phyloP scores from a whole-genome alignment of 2,329 filamentous ascomycete species.

The Arachnomyces sp. region DNA sequence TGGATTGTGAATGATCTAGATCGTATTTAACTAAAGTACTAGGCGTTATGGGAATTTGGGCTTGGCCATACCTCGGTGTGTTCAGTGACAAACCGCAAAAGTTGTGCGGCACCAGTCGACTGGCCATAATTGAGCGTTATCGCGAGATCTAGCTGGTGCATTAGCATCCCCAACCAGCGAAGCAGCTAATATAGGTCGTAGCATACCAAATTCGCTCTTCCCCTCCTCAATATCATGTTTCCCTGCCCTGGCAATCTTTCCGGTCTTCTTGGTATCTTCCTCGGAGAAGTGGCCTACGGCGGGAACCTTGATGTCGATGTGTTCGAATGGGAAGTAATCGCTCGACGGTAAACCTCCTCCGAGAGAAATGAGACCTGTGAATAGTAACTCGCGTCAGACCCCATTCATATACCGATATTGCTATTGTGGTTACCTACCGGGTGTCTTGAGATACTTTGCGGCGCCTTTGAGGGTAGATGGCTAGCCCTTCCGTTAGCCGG shows the following conservation, averaged over 20 bases:
- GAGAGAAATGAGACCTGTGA: constrained; percentile 69
- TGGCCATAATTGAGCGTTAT: constrained; percentile 92
- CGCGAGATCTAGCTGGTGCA: constrained; percentile 60
- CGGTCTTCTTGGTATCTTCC: constrained; percentile 54
- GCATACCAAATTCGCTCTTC: constrained; percentile 45
- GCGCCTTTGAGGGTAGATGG: constrained; percentile 75
- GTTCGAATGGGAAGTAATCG: constrained; percentile 86
- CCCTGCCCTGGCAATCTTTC: constrained; percentile 57
- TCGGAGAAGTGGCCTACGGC: constrained; percentile 63
- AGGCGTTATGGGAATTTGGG: neutral
- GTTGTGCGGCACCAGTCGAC: constrained; percentile 73
- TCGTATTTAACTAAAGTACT: constrained; percentile 6
- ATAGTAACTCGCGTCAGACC: constrained; percentile 3
- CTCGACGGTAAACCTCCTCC: constrained; percentile 85
- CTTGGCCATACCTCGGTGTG: constrained; percentile 62
- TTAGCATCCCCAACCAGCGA: constrained; percentile 13
- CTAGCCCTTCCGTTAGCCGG: constrained; percentile 21
- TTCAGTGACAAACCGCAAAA: constrained; percentile 86
- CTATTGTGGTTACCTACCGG: constrained; percentile 39
- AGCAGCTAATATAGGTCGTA: neutral
- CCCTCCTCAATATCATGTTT: constrained; percentile 74
- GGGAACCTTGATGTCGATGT: constrained; percentile 68
- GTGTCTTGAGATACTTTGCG: constrained; percentile 68
- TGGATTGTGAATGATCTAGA: constrained; percentile 66
- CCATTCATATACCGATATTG: neutral